Base-by-base conservation (phyloP, 345 rosid species). In the Trapa bicornis region DNA sequence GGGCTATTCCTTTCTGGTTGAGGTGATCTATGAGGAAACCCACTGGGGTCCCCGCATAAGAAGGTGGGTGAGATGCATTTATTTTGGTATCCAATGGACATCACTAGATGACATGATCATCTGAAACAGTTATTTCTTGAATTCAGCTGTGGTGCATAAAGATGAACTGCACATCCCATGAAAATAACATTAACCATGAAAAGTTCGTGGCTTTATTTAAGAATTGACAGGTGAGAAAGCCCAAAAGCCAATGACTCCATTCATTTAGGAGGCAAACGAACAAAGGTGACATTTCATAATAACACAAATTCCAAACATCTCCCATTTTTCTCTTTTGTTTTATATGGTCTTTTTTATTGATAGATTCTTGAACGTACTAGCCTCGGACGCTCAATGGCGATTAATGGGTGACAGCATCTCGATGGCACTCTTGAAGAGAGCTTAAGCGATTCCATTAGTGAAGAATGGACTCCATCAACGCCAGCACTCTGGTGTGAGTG, bases 401-500 rank as follows among this genome's bases (percentile, higher is more conserved):
- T 47, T 22, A 22, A 22, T 22, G 29, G 29, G 29, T 22, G 29
- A 22, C 29, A 22, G 29, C 29, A 22, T 22, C 29, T 22, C 29
- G 29, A 22, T 22, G 29, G 29, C 29, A 22, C 29, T 22, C 29
- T 22, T 22, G 29, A 22, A 22, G 29, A 22, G 0, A 22, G 29
- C 29, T 22, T 22, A 22, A 22, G 29, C 29, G 29, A 22, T 22
- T 22, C 29, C 29, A 22, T 22, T 22, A 22, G 29, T 22, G 29
- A 22, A 22, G 29, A 22, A 22, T 22, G 29, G 29, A 22, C 8
- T 15, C 56, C 61, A 39, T 47, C 74, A 79, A 33, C 68, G 64
- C 84, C 84, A 64, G 73, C 99, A 94, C 75, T 94, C 99, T 0
- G 99, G 97, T 22, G 95, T 94, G 47, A 84, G 71, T 68, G 91